Percentiles rank a stretch among this genome's conserved stretches.
phyloP scores from a whole-genome alignment of 345 rosid species.

The Barbarea vulgaris region DNA sequence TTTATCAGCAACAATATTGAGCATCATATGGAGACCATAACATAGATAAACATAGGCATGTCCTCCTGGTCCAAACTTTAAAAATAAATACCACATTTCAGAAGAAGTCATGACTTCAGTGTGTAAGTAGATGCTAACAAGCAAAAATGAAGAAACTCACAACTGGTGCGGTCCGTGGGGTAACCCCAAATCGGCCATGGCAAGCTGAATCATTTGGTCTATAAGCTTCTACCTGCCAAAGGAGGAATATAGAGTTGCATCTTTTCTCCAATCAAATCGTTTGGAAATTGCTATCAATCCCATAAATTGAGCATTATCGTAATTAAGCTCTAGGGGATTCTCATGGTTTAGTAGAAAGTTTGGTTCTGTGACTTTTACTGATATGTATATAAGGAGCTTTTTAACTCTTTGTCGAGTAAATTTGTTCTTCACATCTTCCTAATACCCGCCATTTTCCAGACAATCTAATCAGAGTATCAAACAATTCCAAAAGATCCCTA shows the following conservation, averaged over 20 bases:
- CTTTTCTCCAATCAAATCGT: not conserved
- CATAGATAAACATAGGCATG: constrained; percentile 95
- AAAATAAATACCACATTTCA: not conserved
- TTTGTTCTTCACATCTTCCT: not conserved
- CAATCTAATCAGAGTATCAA: constrained; percentile 6
- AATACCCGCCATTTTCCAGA: not conserved
- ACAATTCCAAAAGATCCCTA: not conserved
- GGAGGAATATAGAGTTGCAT: not conserved
- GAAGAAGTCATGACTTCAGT: not conserved
- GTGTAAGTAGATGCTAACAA: not conserved
- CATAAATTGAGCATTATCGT: not conserved
- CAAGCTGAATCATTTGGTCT: constrained; percentile 94
- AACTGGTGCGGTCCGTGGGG: constrained; percentile 83
- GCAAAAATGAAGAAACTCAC: constrained; percentile 48
- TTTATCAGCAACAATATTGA: constrained; percentile 91
- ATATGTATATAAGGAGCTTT: not conserved
- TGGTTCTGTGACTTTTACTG: not conserved
- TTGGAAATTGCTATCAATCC: not conserved
- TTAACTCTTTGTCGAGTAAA: not conserved
- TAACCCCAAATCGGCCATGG: constrained; percentile 82
- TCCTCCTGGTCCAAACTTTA: constrained; percentile 96
- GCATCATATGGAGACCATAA: constrained; percentile 92
- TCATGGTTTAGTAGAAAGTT: not conserved
- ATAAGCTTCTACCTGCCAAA: constrained; percentile 86
- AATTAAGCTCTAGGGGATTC: not conserved